These are phyloP conservation scores for Diaporthe sp. DNA, from an alignment of 2,329 filamentous ascomycete species.

Conservation along the genomic window DNA sequence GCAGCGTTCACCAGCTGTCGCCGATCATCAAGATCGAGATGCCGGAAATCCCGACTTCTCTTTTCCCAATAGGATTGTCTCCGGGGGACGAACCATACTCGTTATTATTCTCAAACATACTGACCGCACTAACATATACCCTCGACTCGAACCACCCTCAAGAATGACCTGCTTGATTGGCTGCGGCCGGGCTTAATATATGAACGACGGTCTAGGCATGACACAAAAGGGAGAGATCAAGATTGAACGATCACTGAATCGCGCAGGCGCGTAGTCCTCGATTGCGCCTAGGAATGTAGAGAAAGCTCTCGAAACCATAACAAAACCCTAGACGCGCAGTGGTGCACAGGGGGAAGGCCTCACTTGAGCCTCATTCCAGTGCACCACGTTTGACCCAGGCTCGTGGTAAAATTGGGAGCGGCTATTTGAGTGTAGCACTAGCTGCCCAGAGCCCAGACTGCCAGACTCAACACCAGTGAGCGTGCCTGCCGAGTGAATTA, in stretches of 20 bases:
- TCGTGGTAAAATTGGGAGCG: slow-evolving; percentile 6
- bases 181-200: slow-evolving; percentile 4
- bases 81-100: background rate
- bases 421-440: background rate
- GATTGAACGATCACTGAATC: background rate
- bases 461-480: background rate
- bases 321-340: background rate
- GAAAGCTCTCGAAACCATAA: background rate
- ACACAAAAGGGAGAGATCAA: background rate
- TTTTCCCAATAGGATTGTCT: background rate
- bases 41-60: background rate
- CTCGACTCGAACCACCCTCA: background rate
- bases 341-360: background rate
- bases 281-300: background rate
- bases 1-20: background rate
- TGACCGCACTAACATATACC: background rate
- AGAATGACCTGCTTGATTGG: background rate
- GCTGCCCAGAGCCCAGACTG: background rate
- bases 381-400: slow-evolving; percentile 10
- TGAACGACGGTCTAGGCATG: slow-evolving; percentile 1
- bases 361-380: slow-evolving; percentile 34
- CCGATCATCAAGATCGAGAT: background rate
- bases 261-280: background rate
- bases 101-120: slow-evolving; percentile 29
- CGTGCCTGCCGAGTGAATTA: background rate